Evolutionary conservation across 139 green algal genomes (phyloP).

Genomic region (Yamagishiella unicocca): DNA sequence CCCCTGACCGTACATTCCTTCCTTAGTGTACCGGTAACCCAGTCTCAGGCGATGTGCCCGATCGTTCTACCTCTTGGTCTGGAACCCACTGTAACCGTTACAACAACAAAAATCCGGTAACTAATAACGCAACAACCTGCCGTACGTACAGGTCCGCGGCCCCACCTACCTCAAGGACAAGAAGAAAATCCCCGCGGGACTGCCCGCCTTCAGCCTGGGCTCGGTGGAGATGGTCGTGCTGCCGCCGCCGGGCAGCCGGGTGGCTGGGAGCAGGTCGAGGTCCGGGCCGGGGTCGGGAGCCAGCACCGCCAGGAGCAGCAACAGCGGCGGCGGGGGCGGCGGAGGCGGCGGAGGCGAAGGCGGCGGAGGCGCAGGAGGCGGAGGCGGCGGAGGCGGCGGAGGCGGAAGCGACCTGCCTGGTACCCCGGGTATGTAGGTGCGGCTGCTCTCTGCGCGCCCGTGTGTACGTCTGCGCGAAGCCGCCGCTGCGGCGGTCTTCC

Average conservation of each 20-base stretch:
- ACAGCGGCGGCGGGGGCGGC: conserved; percentile 1
- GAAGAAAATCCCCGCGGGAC: conserved; percentile 62
- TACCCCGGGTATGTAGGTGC: not conserved
- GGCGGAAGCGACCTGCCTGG: conserved; percentile 15
- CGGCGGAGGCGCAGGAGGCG: not conserved
- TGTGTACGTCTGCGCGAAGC: no score
- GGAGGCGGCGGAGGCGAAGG: not conserved
- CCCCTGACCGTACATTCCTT: no score
- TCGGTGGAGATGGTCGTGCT: conserved; percentile 43
- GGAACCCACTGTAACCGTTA: no score
- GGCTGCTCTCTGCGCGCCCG: no score
- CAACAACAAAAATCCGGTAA: no score
- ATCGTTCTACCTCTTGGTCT: no score
- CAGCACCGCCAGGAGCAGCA: not conserved
- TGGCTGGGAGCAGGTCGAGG: not conserved
- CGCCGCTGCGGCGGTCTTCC: no score
- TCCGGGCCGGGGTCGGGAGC: not conserved
- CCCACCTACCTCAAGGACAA: conserved; percentile 66
- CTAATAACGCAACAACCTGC: no score
- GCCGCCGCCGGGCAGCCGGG: conserved; percentile 7
- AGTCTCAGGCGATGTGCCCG: no score
- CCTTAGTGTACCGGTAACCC: no score
- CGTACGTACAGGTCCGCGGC: conserved; percentile 61
- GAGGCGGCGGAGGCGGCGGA: not conserved
- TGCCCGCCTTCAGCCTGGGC: conserved; percentile 44